A percentile compares a stretch with the other conserved stretches of the same genome.
phyloP scores from a whole-genome alignment of 768 basidiomycete species.

The Rhizopogon roseolus region DNA sequence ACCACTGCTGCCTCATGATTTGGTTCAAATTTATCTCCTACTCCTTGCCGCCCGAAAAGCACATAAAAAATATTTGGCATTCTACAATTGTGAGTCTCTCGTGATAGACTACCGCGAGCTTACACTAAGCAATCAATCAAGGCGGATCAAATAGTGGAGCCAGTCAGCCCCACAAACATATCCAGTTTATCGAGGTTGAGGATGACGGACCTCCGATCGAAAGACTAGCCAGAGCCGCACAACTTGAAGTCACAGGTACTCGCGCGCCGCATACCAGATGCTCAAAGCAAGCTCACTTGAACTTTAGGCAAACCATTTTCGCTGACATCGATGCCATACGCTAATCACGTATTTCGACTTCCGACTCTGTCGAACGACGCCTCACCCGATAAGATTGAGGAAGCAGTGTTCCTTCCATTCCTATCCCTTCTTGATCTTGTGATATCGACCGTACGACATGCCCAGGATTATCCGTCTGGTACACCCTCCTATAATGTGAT shows the following conservation, averaged over 20 bases:
- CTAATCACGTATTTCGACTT: constrained; percentile 69
- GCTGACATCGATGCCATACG: constrained; percentile 64
- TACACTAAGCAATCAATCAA: constrained; percentile 19
- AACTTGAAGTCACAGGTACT: constrained; percentile 56
- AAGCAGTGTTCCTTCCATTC: constrained; percentile 55
- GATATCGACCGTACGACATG: constrained; percentile 69
- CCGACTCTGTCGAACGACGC: constrained; percentile 16
- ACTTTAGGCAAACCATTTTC: constrained; percentile 67
- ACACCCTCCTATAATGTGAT: constrained; percentile 80
- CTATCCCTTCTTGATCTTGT: constrained; percentile 71
- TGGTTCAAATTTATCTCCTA: constrained; percentile 72
- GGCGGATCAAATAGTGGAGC: constrained; percentile 80
- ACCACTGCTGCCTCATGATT: constrained; percentile 74
- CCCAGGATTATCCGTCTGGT: constrained; percentile 55
- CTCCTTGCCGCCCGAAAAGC: constrained; percentile 62
- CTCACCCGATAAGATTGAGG: constrained; percentile 41
- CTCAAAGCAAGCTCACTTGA: constrained; percentile 2
- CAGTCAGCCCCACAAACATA: constrained; percentile 86
- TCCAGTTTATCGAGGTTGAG: constrained; percentile 76
- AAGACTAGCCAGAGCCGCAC: constrained; percentile 50
- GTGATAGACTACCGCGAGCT: background rate
- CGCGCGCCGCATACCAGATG: constrained; percentile 6
- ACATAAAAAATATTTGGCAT: constrained; percentile 65
- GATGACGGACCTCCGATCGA: constrained; percentile 75
- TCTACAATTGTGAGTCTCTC: constrained; percentile 76